Conservation (phyloP, 805 yeast genomes). For the Torulaspora delbrueckii region DNA sequence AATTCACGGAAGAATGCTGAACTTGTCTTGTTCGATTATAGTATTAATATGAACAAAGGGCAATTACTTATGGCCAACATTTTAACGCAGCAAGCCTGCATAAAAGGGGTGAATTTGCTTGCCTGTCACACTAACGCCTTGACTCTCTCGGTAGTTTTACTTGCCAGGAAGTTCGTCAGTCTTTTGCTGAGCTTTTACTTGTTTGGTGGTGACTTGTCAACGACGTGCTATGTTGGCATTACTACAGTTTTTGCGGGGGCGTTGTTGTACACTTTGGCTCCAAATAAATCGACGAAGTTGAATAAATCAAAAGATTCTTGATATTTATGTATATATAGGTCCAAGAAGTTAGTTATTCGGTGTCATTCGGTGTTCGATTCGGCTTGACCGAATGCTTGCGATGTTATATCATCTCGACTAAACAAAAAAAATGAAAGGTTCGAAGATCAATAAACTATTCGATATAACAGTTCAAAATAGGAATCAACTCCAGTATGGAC, state of each 20-base stretch:
- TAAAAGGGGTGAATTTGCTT: slow-evolving; percentile 60
- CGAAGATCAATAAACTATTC: too few relatives aligned
- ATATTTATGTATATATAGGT: not conserved
- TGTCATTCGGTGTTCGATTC: too few relatives aligned
- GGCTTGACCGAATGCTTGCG: not conserved
- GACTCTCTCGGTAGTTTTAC: slow-evolving; percentile 55
- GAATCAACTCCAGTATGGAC: slow-evolving; percentile 10
- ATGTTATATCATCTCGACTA: not conserved
- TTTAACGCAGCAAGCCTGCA: slow-evolving; percentile 56
- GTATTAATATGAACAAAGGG: slow-evolving; percentile 16
- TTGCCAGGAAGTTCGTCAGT: slow-evolving; percentile 58
- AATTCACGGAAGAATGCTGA: slow-evolving; percentile 9
- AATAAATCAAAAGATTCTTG: not conserved
- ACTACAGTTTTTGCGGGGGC: slow-evolving; percentile 53
- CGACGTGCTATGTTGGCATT: slow-evolving; percentile 44
- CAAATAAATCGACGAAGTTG: slow-evolving; percentile 1
- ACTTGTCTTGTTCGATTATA: slow-evolving; percentile 11
- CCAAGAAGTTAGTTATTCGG: not conserved
- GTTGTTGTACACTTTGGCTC: slow-evolving; percentile 37
- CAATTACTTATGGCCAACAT: slow-evolving; percentile 40
- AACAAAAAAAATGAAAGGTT: slow-evolving; percentile 1
- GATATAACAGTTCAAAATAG: too few relatives aligned
- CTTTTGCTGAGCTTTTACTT: slow-evolving; percentile 50
- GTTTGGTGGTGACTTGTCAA: slow-evolving; percentile 44
- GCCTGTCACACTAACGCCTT: slow-evolving; percentile 56